Conservation (phyloP, 352 stramenopile species). For the Pseudoperonospora humuli region DNA sequence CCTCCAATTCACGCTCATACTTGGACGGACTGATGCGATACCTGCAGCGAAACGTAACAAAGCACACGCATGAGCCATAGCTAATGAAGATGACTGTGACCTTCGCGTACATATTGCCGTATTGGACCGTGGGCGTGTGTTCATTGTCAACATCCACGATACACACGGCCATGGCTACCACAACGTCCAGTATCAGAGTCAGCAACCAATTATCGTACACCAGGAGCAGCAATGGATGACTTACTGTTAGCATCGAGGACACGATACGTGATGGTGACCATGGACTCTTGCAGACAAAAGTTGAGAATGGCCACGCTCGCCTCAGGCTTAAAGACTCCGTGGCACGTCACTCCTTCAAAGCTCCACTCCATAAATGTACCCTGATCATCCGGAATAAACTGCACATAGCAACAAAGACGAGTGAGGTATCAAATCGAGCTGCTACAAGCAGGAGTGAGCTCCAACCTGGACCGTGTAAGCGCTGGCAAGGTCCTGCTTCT, state of each 20-base stretch:
- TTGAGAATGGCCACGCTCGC: conserved; percentile 78
- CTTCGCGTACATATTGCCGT: conserved; percentile 66
- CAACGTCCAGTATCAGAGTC: background rate
- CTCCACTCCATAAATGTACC: conserved; percentile 84
- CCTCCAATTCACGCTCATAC: conserved; percentile 49
- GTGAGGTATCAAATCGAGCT: background rate
- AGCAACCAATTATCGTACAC: background rate
- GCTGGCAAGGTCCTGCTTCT: conserved; percentile 59
- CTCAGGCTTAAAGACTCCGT: conserved; percentile 76
- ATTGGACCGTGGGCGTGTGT: conserved; percentile 74
- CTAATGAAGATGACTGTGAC: background rate
- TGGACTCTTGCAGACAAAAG: conserved; percentile 73
- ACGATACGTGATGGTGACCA: conserved; percentile 83
- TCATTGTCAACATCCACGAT: conserved; percentile 82
- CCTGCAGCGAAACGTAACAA: conserved; percentile 32
- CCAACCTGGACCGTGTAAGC: conserved; percentile 74
- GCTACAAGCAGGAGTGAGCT: background rate
- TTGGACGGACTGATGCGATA: conserved; percentile 71
- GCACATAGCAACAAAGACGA: background rate
- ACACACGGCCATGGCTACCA: conserved; percentile 69
- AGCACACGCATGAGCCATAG: background rate
- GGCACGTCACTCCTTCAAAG: conserved; percentile 77
- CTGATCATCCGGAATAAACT: conserved; percentile 77
- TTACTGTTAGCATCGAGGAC: conserved; percentile 71
- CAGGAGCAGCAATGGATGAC: conserved; percentile 3